These are phyloP conservation scores for Penicillium sp. DNA, from an alignment of 2,329 filamentous ascomycete genomes.

Conservation along the genomic window DNA sequence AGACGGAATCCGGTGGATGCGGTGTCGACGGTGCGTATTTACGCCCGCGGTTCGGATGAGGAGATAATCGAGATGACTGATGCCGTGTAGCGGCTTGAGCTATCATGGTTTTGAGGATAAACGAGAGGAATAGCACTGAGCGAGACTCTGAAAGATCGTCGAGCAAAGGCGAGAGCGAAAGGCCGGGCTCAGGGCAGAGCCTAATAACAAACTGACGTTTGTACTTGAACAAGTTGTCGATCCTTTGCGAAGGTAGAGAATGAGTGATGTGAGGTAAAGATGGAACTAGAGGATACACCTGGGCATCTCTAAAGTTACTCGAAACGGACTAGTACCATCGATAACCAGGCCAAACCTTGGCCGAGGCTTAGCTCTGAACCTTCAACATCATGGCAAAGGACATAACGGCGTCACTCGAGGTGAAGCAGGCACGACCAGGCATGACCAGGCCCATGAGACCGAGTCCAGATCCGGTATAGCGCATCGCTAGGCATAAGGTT, in stretches of 20 bases:
- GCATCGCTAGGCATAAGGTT: not conserved
- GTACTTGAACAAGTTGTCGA: not conserved
- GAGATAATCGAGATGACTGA: not conserved
- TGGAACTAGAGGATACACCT: not conserved
- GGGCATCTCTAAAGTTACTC: not conserved
- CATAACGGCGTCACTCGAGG: not conserved
- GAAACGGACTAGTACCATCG: not conserved
- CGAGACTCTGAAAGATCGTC: not conserved
- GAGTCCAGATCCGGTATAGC: not conserved
- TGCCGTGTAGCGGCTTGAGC: not conserved
- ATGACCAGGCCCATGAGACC: not conserved
- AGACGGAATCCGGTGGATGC: not conserved
- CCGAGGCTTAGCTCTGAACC: not conserved
- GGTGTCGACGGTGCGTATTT: not conserved
- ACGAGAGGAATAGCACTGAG: not conserved
- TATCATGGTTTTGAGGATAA: not conserved
- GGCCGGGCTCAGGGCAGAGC: no score
- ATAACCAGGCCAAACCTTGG: no score
- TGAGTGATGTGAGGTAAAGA: not conserved
- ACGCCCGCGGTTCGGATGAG: not conserved
- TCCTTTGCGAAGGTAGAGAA: not conserved
- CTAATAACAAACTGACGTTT: not conserved
- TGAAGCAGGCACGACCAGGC: not conserved
- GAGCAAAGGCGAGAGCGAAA: not conserved
- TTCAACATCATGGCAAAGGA: not conserved